A percentile compares a stretch with the other conserved stretches of the same genome.
Conservation (phyloP, 345 rosid genomes). For the Trapa bicornis region DNA sequence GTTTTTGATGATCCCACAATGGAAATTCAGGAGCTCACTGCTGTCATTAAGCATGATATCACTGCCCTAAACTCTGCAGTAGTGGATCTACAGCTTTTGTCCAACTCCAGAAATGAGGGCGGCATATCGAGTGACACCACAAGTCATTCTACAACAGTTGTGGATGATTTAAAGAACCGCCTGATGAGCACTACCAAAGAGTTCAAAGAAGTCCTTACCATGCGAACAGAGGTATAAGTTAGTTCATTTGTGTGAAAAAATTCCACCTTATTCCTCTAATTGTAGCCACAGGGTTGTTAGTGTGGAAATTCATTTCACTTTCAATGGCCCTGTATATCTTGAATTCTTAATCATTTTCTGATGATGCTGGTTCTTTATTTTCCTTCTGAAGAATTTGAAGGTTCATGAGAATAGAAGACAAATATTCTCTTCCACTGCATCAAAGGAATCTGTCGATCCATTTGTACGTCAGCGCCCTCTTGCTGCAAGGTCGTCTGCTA, state of each 20-base stretch:
- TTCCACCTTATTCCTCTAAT: too few relatives aligned
- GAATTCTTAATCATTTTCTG: background rate
- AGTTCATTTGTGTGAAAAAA: too few relatives aligned
- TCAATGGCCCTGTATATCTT: background rate
- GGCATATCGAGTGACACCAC: conserved; percentile 48
- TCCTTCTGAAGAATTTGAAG: conserved; percentile 35
- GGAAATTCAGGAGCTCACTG: conserved; percentile 58
- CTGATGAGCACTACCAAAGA: conserved; percentile 56
- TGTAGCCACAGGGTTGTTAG: background rate
- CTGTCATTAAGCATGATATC: conserved; percentile 54
- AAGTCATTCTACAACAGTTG: conserved; percentile 51
- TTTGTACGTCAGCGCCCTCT: conserved; percentile 58
- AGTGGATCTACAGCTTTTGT: conserved; percentile 45
- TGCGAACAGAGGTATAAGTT: conserved; percentile 41
- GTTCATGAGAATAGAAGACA: conserved; percentile 54
- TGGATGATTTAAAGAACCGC: conserved; percentile 49
- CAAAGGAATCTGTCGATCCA: conserved; percentile 43
- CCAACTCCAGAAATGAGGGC: conserved; percentile 36
- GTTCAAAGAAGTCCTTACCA: conserved; percentile 54
- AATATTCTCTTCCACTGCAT: conserved; percentile 35
- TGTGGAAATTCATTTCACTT: background rate
- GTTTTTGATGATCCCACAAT: conserved; percentile 54
- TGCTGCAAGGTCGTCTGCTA: conserved; percentile 25
- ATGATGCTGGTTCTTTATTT: conserved; percentile 1
- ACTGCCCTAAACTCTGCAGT: conserved; percentile 55